Evolutionary conservation across 768 basidiomycete genomes (phyloP).

Genomic region (Vararia minispora): DNA sequence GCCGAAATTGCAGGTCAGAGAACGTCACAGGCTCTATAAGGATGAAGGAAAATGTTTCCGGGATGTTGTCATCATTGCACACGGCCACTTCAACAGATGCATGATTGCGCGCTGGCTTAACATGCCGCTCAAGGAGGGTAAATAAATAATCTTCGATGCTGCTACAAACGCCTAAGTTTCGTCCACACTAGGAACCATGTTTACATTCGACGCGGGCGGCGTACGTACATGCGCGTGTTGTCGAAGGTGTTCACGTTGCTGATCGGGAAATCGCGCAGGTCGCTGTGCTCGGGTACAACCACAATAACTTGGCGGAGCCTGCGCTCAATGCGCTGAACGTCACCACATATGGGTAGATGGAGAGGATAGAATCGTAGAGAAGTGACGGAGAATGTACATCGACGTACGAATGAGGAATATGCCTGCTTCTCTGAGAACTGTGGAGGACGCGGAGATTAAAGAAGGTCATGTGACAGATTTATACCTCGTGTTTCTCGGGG

Average conservation of each 20-base stretch:
- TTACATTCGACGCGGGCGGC: conserved; percentile 12
- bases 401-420: too few relatives aligned
- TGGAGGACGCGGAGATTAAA: too few relatives aligned
- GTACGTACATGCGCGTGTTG: conserved; percentile 6
- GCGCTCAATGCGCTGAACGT: conserved; percentile 66
- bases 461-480: too few relatives aligned
- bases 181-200: conserved; percentile 6
- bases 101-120: conserved; percentile 77
- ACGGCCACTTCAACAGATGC: conserved; percentile 73
- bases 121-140: conserved; percentile 51
- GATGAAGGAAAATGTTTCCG: conserved; percentile 56
- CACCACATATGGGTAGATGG: conserved; percentile 20
- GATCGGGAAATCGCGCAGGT: conserved; percentile 47
- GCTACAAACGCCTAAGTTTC: conserved; percentile 15
- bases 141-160: conserved; percentile 10
- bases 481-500: too few relatives aligned
- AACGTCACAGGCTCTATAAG: conserved; percentile 59
- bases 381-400: too few relatives aligned
- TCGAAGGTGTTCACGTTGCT: too few relatives aligned
- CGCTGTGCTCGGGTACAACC: conserved; percentile 76
- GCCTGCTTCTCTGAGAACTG: too few relatives aligned
- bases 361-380: too few relatives aligned
- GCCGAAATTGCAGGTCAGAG: conserved; percentile 39
- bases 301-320: conserved; percentile 67
- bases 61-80: conserved; percentile 84